A percentile compares a stretch with the other conserved stretches of the same genome.
phyloP scores from a whole-genome alignment of 164 flowering plant species.

The Euptelea pleiosperma region DNA sequence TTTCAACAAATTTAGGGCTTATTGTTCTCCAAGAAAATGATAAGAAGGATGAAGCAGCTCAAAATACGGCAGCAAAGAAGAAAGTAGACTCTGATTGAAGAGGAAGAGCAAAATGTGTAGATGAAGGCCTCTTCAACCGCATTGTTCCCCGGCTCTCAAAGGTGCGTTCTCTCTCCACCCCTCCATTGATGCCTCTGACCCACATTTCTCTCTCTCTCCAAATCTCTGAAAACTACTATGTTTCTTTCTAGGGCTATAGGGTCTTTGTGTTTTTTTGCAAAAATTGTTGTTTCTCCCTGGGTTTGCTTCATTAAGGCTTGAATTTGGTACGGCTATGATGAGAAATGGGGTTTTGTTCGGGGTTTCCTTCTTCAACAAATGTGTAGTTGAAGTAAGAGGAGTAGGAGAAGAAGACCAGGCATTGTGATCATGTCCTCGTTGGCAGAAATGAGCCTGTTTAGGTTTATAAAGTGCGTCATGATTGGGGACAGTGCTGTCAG shows the following conservation, averaged over 20 bases:
- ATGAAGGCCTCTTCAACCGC: conserved; percentile 42
- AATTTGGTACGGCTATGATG: conserved; percentile 5
- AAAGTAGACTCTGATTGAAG: conserved; percentile 76
- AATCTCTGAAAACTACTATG: background rate
- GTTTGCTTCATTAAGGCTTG: background rate
- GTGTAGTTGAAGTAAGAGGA: conserved; percentile 18
- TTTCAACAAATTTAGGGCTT: background rate
- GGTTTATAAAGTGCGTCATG: conserved; percentile 80
- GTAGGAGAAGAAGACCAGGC: conserved; percentile 5
- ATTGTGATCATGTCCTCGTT: background rate
- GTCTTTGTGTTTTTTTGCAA: conserved; percentile 3
- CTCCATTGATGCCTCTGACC: background rate
- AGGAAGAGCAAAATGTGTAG: conserved; percentile 73
- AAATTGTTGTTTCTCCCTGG: background rate
- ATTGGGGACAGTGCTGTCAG: conserved; percentile 89
- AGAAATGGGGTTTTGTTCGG: conserved; percentile 12
- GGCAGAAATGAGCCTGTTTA: conserved; percentile 62
- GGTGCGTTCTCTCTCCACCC: conserved; percentile 13
- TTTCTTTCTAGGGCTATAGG: conserved; percentile 38
- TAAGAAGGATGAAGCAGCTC: conserved; percentile 63
- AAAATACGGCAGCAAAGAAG: conserved; percentile 46
- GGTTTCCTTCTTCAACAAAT: conserved; percentile 13
- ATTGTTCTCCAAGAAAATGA: conserved; percentile 46
- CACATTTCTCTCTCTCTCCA: conserved; percentile 1
- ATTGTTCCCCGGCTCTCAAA: conserved; percentile 18